A percentile compares a stretch with the other conserved stretches of the same genome.
Conservation (phyloP, 2,329 filamentous ascomycete genomes). For the Colletotrichum tanaceti region DNA sequence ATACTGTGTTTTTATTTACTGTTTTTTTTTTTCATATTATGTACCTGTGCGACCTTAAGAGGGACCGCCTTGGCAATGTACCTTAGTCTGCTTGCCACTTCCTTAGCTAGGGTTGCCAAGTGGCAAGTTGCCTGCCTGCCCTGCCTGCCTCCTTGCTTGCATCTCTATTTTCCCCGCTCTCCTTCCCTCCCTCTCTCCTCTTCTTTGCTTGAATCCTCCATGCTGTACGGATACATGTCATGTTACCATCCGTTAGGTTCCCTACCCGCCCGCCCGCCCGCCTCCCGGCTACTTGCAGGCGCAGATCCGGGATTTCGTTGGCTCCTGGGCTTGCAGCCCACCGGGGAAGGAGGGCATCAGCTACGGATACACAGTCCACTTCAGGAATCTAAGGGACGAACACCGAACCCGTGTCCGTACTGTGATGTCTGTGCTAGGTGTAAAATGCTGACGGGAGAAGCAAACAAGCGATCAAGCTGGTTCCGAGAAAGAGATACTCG, state of each 20-base stretch:
- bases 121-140: too few species aligned
- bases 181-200: too few species aligned
- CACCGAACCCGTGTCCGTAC: background rate
- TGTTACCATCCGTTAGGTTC: constrained; percentile 2
- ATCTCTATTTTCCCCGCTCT: too few species aligned
- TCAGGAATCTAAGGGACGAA: background rate
- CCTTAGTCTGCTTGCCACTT: constrained; percentile 4
- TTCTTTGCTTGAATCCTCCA: background rate
- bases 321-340: background rate
- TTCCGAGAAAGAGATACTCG: background rate
- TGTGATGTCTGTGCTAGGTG: background rate
- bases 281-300: constrained; percentile 34
- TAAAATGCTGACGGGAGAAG: constrained; percentile 6
- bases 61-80: too few species aligned
- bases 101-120: constrained; percentile 1
- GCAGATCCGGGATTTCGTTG: constrained; percentile 37
- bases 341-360: background rate
- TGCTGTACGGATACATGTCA: background rate
- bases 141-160: background rate
- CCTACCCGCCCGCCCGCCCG: background rate
- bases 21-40: too few species aligned
- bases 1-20: too few species aligned
- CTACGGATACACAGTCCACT: background rate
- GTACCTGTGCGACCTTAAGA: too few species aligned
- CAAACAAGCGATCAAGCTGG: background rate